Evolutionary conservation across 1,284 basidiomycete species (phyloP), one percentile per base, ranked within the genome.

Genomic region (Tilletiopsis washingtonensis): DNA sequence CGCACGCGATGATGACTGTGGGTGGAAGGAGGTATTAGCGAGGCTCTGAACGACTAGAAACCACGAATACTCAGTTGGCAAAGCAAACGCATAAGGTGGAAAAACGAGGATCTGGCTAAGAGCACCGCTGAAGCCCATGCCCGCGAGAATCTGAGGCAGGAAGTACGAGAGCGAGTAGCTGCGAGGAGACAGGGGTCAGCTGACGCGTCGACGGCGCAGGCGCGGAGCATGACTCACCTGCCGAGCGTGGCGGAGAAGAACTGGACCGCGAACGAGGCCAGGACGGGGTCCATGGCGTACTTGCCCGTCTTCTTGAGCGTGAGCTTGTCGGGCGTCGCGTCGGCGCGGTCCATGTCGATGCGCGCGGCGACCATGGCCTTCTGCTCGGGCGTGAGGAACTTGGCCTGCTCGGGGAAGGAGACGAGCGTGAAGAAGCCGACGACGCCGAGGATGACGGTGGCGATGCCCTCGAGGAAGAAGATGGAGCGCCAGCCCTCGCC

Each of bases 401-500:
- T 74, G 45, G 70, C 73, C 60, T 75, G 73, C 62, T 77, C 76
- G 17, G 77, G 77, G 70, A 77, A 77, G 60, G 77, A 76, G 53
- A 68, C 47, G 49, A 68, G 59, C 43, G 53, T 9, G 21, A 52
- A 55, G 52, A 59, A 66, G 37, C 62, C 64, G 21, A 56, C n/a
- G 1, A 62, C 11, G 3, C 55, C 62, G 25, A 68, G 48, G 1
- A 59, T 44, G 24, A 64, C 51, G 24, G 66, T 66, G 5, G 49
- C 25, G 21, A 61, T 3, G 20, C 56, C 66, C 29, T 68, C 61
- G 14, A 61, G 37, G 47, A 61, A 53, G 43, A 56, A 59, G 42
- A 61, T 59, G 50, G 60, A 75, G 9, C 73, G 61, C 74, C 75
- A 76, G 3, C 66, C 72, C 25, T 45, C 49, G 19, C 52, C 52